A percentile compares a stretch with the other conserved stretches of the same genome.
These are phyloP conservation scores for Pulveroboletus sp. DNA, from an alignment of 768 basidiomycete species.

Conservation along the genomic window DNA sequence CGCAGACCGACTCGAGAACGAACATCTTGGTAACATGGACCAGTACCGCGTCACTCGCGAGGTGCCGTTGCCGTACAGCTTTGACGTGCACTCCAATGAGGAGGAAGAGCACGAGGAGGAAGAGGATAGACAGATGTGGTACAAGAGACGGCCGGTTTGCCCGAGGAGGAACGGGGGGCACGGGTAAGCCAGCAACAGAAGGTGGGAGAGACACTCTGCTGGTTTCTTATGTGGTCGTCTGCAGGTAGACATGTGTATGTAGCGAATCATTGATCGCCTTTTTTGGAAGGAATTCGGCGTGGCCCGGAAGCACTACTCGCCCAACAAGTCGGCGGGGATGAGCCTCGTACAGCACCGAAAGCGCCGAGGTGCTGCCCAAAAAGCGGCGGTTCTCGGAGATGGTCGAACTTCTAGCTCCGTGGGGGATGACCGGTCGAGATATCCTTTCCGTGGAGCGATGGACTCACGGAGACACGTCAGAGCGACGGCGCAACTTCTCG, in stretches of 20 bases:
- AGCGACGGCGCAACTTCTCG: no score
- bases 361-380: not conserved
- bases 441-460: not conserved
- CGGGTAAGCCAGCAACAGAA: not conserved
- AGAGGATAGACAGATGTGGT: not conserved
- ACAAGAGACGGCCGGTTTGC: not conserved
- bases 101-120: conserved; percentile 42
- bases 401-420: no score
- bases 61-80: conserved; percentile 73
- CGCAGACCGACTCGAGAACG: conserved; percentile 77
- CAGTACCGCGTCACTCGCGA: conserved; percentile 87
- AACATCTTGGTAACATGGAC: conserved; percentile 93
- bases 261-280: no score
- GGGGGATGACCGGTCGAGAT: not conserved
- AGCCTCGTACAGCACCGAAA: not conserved
- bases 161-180: not conserved
- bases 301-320: not conserved
- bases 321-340: not conserved
- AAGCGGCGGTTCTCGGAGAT: not conserved
- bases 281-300: no score
- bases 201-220: no score
- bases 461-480: no score
- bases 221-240: no score
- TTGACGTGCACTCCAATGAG: conserved; percentile 45
- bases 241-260: no score